Conservation (phyloP, 306 rosid genomes). For the Cucurbita pepo region DNA sequence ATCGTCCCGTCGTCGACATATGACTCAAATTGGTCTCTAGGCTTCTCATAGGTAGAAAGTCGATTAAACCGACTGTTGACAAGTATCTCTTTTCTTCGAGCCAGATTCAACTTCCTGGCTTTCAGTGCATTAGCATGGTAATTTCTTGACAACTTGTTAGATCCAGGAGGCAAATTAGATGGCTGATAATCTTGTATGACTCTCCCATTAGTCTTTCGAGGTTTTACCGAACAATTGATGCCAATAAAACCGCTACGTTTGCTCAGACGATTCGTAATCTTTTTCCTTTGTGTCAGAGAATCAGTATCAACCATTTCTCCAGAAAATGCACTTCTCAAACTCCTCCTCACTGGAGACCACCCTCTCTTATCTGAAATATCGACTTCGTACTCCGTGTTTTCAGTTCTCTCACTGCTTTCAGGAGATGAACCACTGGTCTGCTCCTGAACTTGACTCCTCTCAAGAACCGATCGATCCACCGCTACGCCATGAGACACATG, state of each 20-base stretch:
- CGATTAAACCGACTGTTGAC: background rate
- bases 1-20: constrained; percentile 10
- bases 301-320: constrained; percentile 11
- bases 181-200: constrained; percentile 1
- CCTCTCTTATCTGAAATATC: constrained; percentile 12
- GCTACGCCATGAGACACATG: constrained; percentile 2
- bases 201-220: constrained; percentile 3
- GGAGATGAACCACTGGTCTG: constrained; percentile 15
- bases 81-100: constrained; percentile 4
- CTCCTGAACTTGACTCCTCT: constrained; percentile 11
- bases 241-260: constrained; percentile 5
- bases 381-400: constrained; percentile 10
- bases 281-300: constrained; percentile 10
- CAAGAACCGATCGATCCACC: constrained; percentile 10
- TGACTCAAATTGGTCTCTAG: background rate
- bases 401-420: constrained; percentile 17
- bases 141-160: constrained; percentile 13
- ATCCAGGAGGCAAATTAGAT: constrained; percentile 3
- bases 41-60: no score
- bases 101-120: constrained; percentile 12
- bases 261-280: constrained; percentile 5
- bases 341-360: constrained; percentile 14
- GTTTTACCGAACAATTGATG: constrained; percentile 8
- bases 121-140: constrained; percentile 4
- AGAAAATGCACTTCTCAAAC: constrained; percentile 15